These are phyloP conservation scores for Paraphaeosphaeria sporulosa DNA, from an alignment of 2,329 filamentous ascomycete species.

Conservation along the genomic window DNA sequence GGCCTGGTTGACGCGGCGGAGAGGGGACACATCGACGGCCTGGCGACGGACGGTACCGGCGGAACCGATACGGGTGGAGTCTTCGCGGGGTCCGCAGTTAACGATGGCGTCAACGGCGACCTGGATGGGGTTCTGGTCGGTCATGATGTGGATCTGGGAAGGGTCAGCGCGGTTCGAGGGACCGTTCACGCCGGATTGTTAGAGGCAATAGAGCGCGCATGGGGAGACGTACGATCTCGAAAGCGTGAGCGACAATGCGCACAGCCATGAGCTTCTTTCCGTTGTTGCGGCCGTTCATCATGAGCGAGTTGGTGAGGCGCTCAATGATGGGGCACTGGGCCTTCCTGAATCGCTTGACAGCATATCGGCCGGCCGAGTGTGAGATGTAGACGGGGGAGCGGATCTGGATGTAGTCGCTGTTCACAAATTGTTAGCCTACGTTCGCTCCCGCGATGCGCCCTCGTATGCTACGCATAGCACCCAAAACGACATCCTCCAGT, in stretches of 20 bases:
- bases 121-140: slow-evolving; percentile 99
- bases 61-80: slow-evolving; percentile 98
- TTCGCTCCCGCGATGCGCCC: slow-evolving; percentile 25
- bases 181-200: background rate
- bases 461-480: slow-evolving; percentile 24
- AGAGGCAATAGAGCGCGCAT: background rate
- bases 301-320: slow-evolving; percentile 99
- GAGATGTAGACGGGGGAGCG: slow-evolving; percentile 98
- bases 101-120: slow-evolving; percentile 99
- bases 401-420: slow-evolving; percentile 99
- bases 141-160: slow-evolving; percentile 97
- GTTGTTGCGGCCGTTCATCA: slow-evolving; percentile 99
- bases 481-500: slow-evolving; percentile 16
- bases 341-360: slow-evolving; percentile 99
- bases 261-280: slow-evolving; percentile 99
- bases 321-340: slow-evolving; percentile 99
- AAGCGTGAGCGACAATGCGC: slow-evolving; percentile 97
- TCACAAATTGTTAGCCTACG: slow-evolving; percentile 44
- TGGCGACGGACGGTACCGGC: slow-evolving; percentile 99
- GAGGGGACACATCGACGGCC: slow-evolving; percentile 99
- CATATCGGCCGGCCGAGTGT: slow-evolving; percentile 98
- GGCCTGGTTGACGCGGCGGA: slow-evolving; percentile 99
- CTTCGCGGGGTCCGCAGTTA: slow-evolving; percentile 99
- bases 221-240: slow-evolving; percentile 88
- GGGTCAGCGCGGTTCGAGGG: slow-evolving; percentile 10